Percentiles rank a stretch among this genome's conserved stretches.
phyloP scores from a whole-genome alignment of 176 grass and related monocot species.

The Calamus simplicifolius region DNA sequence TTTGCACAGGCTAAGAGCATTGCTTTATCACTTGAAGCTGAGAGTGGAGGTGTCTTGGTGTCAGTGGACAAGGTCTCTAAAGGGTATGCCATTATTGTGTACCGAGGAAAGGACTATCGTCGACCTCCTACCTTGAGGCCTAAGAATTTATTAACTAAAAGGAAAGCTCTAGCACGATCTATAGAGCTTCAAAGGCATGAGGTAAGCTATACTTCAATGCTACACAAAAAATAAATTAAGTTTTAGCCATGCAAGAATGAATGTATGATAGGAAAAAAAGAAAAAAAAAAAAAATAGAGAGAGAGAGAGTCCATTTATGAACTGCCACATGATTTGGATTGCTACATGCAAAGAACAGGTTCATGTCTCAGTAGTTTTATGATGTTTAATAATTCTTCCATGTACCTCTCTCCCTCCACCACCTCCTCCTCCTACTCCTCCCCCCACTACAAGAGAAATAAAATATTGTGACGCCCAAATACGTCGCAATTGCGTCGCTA shows the following conservation, averaged over 20 bases:
- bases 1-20: conserved; percentile 59
- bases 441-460: too few species aligned
- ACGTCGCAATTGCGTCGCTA: too few species aligned
- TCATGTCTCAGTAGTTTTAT: too few species aligned
- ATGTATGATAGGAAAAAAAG: too few species aligned
- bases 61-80: conserved; percentile 93
- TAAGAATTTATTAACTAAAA: conserved; percentile 68
- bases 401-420: too few species aligned
- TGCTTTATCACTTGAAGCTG: conserved; percentile 79
- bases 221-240: not conserved
- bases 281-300: too few species aligned
- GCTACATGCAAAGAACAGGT: too few species aligned
- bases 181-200: conserved; percentile 81
- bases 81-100: conserved; percentile 80
- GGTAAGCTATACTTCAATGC: conserved; percentile 36
- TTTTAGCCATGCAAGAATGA: too few species aligned
- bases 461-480: too few species aligned
- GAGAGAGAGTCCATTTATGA: too few species aligned
- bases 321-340: too few species aligned
- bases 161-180: conserved; percentile 80
- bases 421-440: too few species aligned
- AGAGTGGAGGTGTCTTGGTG: conserved; percentile 78
- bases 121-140: conserved; percentile 61
- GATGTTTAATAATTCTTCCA: not conserved
- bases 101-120: conserved; percentile 59